A percentile compares a stretch with the other conserved stretches of the same genome.
Evolutionary conservation across 192 early-diverging fungal species (phyloP).

Genomic region (Chytriomyces sp.): DNA sequence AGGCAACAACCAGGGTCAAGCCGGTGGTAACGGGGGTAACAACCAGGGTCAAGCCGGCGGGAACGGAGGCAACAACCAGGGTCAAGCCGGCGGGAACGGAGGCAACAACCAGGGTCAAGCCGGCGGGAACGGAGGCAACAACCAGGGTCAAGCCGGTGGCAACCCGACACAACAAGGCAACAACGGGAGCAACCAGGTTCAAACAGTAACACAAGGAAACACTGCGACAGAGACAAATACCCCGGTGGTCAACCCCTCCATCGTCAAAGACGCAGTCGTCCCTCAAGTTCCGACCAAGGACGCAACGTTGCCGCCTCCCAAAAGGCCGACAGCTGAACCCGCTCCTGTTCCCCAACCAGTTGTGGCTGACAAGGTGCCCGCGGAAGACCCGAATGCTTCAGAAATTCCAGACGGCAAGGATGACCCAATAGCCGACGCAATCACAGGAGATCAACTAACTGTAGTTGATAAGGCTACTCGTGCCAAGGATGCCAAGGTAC

Average conservation of each 20-base stretch:
- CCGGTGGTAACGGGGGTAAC: not conserved
- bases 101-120: not conserved
- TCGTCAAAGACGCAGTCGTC: no score
- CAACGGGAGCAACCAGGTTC: not conserved
- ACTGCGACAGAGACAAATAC: not conserved
- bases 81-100: not conserved
- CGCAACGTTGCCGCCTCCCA: not conserved
- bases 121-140: not conserved
- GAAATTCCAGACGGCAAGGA: no score
- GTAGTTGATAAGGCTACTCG: not conserved
- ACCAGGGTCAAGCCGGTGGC: not conserved
- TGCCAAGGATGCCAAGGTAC: not conserved
- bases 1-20: not conserved
- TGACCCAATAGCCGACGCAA: not conserved
- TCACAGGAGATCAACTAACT: not conserved
- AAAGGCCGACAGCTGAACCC: not conserved
- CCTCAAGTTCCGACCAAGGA: not conserved
- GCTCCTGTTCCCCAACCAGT: not conserved
- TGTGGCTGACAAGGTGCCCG: not conserved
- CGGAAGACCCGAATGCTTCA: no score
- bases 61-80: not conserved
- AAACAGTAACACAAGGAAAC: not conserved
- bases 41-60: not conserved
- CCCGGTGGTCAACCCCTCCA: not conserved
- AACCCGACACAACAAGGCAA: not conserved